These are phyloP conservation scores for Suhomyces wounanorum DNA, from an alignment of 1,139 yeast species.

Conservation along the genomic window DNA sequence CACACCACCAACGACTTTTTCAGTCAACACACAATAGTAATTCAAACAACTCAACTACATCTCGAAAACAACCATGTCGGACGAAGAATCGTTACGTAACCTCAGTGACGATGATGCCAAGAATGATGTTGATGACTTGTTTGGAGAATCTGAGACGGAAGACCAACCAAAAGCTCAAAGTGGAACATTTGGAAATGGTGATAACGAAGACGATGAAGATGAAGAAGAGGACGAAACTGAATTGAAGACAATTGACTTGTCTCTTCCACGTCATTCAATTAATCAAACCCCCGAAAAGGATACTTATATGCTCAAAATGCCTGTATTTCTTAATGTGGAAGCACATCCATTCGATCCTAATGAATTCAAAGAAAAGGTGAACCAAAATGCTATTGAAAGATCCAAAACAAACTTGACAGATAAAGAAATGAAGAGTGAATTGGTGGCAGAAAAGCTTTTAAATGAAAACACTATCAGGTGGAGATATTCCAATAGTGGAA, in stretches of 20 bases:
- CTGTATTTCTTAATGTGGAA: slow-evolving; percentile 79
- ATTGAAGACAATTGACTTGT: slow-evolving; percentile 56
- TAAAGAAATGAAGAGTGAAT: slow-evolving; percentile 44
- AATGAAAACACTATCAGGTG: slow-evolving; percentile 89
- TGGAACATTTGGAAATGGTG: slow-evolving; percentile 16
- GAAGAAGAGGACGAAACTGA: slow-evolving; percentile 37
- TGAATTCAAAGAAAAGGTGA: slow-evolving; percentile 58
- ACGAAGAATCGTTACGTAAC: slow-evolving; percentile 15
- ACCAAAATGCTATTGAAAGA: slow-evolving; percentile 50
- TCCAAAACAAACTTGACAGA: slow-evolving; percentile 32
- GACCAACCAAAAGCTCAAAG: slow-evolving; percentile 23
- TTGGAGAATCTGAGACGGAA: slow-evolving; percentile 51
- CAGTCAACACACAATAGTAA: not conserved
- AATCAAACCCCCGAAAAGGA: slow-evolving; percentile 44
- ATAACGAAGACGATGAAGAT: slow-evolving; percentile 31
- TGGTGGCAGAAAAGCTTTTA: slow-evolving; percentile 52
- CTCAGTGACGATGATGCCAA: slow-evolving; percentile 21
- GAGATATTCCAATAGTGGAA: slow-evolving; percentile 76
- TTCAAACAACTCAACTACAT: not conserved
- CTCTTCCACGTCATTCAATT: slow-evolving; percentile 74
- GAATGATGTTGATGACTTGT: slow-evolving; percentile 44
- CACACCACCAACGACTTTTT: not conserved
- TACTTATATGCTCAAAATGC: slow-evolving; percentile 66
- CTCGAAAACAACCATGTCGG: slow-evolving; percentile 15
- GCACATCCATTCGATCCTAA: slow-evolving; percentile 86